Evolutionary conservation across 2,329 filamentous ascomycete genomes (phyloP), one percentile per base, ranked within the genome.

Genomic region (Botrytis deweyae): DNA sequence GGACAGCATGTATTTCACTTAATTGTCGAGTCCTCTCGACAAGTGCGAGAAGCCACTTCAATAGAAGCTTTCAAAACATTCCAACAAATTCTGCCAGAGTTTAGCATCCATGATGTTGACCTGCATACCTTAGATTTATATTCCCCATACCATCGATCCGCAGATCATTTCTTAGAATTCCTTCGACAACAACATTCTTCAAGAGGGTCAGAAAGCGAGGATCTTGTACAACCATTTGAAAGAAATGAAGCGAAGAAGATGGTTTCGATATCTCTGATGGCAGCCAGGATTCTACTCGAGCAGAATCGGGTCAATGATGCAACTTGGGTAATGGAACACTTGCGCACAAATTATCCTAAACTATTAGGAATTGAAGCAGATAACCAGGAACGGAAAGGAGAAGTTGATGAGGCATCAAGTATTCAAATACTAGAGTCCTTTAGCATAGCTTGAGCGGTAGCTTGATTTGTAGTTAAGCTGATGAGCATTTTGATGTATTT

Each of bases 141-240:
- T 58, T 79, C 80, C 73, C 80, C 80, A 33, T 76, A 75, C 58
- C 75, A 76, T 14, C 80, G 78, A 38, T 76, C 72, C 63, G 74
- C 77, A 18, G 74, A 76, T 40, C 29, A 49, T 16, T 72, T 67
- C 64, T 49, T 72, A 40, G 65, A 61, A 46, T 68, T 44, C 29
- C 52, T 72, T 42, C 70, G 62, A 55, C 38, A 29, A 10, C 44
- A 29, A 33, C n/a, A 18, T 4, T 55, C 38, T 46, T 16, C 22
- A 5, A 55, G 12, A 2, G 22, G 22, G 29, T 12, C 38, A 5
- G 38, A 69, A 38, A 55, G 20, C 14, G n/a, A 67, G n/a, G 49
- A 44, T 14, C n/a, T 33, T 8, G 6, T 14, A 44, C 25, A 16
- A 42, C 62, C 44, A 20, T 59, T 55, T 25, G 44, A 52, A 16